Evolutionary conservation across 75 land plant genomes (phyloP).

Genomic region (Gnetum montanum): DNA sequence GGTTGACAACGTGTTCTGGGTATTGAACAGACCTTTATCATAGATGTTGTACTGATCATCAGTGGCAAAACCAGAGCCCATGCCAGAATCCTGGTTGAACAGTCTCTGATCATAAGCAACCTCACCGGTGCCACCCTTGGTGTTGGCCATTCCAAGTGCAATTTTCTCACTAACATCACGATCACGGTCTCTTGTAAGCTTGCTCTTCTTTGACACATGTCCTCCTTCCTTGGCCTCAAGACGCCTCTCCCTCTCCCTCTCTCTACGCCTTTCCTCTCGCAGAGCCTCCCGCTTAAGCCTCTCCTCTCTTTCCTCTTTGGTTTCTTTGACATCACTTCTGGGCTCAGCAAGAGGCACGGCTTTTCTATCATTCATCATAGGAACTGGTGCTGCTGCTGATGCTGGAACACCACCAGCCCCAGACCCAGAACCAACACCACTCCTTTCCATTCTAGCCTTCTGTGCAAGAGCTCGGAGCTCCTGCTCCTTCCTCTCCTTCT

Average conservation of each 20-base stretch:
- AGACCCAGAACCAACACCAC: conserved; percentile 33
- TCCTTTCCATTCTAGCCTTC: conserved; percentile 82
- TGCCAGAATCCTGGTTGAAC: conserved; percentile 95
- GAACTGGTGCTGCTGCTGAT: neutral
- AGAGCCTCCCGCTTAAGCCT: conserved; percentile 63
- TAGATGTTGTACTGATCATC: conserved; percentile 90
- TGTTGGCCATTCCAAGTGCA: conserved; percentile 95
- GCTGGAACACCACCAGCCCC: conserved; percentile 12
- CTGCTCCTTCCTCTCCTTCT: conserved; percentile 91
- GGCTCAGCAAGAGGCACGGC: conserved; percentile 23
- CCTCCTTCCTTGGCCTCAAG: conserved; percentile 87
- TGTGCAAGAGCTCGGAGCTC: conserved; percentile 75
- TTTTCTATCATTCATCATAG: conserved; percentile 20
- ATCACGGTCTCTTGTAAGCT: conserved; percentile 86
- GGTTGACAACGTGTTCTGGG: conserved; percentile 62
- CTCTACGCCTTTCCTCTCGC: conserved; percentile 68
- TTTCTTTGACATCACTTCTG: conserved; percentile 39
- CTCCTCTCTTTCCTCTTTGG: conserved; percentile 70
- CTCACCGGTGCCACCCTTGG: conserved; percentile 47
- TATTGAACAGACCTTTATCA: conserved; percentile 78
- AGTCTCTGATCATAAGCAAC: conserved; percentile 88
- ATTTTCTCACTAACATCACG: conserved; percentile 95
- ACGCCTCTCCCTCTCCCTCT: conserved; percentile 85
- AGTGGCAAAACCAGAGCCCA: conserved; percentile 88
- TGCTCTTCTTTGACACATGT: conserved; percentile 84